These are phyloP conservation scores for Arthrobotrys musiformis DNA, from an alignment of 2,329 filamentous ascomycete genomes.

Conservation along the genomic window DNA sequence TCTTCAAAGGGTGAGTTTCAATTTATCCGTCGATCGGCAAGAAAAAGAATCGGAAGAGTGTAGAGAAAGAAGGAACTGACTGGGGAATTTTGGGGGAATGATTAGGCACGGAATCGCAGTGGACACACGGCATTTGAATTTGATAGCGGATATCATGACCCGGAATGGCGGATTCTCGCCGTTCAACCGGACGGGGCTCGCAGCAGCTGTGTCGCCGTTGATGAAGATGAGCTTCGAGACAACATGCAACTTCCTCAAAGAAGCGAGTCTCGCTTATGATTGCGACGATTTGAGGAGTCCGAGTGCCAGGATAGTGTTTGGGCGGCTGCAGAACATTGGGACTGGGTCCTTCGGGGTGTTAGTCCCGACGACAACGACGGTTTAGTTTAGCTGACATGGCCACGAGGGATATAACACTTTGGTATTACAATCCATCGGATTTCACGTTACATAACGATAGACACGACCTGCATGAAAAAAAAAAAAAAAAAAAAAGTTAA, in stretches of 20 bases:
- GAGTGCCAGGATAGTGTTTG: slow-evolving; percentile 87
- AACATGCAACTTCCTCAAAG: slow-evolving; percentile 90
- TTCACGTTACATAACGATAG: not conserved
- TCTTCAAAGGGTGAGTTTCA: slow-evolving; percentile 74
- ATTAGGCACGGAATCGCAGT: slow-evolving; percentile 85
- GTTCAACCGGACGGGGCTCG: slow-evolving; percentile 90
- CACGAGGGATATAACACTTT: not conserved
- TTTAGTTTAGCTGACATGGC: too few relatives aligned
- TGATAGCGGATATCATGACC: slow-evolving; percentile 99
- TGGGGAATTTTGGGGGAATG: not conserved
- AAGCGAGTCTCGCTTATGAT: slow-evolving; percentile 89
- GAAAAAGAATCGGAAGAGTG: slow-evolving; percentile 12
- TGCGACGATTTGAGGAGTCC: slow-evolving; percentile 88
- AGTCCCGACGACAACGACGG: slow-evolving; percentile 43
- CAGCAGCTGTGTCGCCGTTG: slow-evolving; percentile 85
- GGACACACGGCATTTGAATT: slow-evolving; percentile 88
- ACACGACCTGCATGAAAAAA: not conserved
- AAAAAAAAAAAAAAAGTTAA: not conserved
- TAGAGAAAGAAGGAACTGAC: not conserved
- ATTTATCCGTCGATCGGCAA: not conserved
- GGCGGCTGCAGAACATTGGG: slow-evolving; percentile 81
- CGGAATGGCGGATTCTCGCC: slow-evolving; percentile 86
- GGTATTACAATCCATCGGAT: not conserved
- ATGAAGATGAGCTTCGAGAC: slow-evolving; percentile 99
- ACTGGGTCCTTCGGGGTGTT: slow-evolving; percentile 70